Conservation (phyloP, 2,329 filamentous ascomycete species). For the Colletotrichum cereale region DNA sequence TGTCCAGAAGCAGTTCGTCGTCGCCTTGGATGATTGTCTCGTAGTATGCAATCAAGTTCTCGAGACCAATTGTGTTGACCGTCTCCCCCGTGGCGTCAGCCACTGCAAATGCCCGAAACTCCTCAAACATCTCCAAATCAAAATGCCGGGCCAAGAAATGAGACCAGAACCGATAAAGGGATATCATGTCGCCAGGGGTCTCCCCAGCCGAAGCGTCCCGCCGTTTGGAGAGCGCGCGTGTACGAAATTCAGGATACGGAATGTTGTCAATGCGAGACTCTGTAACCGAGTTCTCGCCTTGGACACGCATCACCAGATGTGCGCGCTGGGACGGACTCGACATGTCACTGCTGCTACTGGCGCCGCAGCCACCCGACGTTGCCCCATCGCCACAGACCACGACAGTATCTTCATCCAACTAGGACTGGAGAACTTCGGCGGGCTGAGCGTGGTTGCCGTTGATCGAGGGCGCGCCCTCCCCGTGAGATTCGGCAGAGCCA, state of each 20-base stretch:
- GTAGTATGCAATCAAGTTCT: constrained; percentile 75
- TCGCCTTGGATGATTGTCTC: constrained; percentile 42
- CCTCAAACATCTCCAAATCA: constrained; percentile 80
- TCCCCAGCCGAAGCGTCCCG: constrained; percentile 50
- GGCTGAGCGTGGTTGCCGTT: constrained; percentile 47
- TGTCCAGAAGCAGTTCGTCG: not conserved
- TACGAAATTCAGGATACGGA: constrained; percentile 53
- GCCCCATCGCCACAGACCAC: constrained; percentile 28
- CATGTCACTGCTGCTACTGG: constrained; percentile 11
- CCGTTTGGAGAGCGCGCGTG: constrained; percentile 55
- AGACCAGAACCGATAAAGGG: constrained; percentile 81
- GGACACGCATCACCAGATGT: constrained; percentile 33
- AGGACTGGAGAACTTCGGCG: constrained; percentile 40
- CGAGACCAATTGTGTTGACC: constrained; percentile 66
- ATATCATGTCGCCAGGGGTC: constrained; percentile 69
- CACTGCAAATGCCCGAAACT: constrained; percentile 76
- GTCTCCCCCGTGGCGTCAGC: constrained; percentile 67
- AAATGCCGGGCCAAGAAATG: constrained; percentile 80
- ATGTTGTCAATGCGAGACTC: constrained; percentile 36
- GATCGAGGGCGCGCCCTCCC: constrained; percentile 42
- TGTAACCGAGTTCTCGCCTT: constrained; percentile 7
- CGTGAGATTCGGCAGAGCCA: constrained; percentile 45
- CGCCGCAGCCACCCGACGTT: constrained; percentile 3
- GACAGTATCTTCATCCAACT: constrained; percentile 38
- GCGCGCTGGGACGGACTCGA: constrained; percentile 35